Base-by-base conservation (phyloP, 164 flowering plant genomes). In the Aristolochia contorta region DNA sequence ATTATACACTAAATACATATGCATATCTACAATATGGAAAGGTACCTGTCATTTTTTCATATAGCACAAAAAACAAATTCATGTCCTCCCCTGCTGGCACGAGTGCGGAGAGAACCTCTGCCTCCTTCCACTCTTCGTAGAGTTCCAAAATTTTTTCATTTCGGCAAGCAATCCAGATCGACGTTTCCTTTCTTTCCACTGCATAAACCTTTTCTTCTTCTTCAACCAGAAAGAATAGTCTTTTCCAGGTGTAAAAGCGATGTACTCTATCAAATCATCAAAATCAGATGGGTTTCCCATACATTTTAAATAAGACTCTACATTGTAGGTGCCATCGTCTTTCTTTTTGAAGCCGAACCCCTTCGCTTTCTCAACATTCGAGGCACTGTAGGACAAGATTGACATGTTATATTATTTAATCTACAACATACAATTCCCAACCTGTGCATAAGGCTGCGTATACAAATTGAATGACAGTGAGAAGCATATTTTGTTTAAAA, bases 171-270 rank as follows among this genome's bases (percentile, higher is more conserved):
- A 10, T 4, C 1, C 1, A 8, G 5, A 4, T 37, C 12, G 43
- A 37, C 10, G 43, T 67, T 74, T 79, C 46, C 58, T 59, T 22
- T 1, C 15, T 68, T 66, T 82, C 83, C 80, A 74, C 58, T 61
- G 69, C 21, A 82, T 68, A 64, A 57, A 84, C 62, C 15, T 74
- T 49, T 72, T 23, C 48, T 82, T 62, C 47, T 65, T 64, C 69
- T 78, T 84, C 70, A 82, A 59, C 94, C 92, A 89, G 22, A 27
- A 48, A 7, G 77, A 33, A 70, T 89, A 91, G 69, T 91, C 89
- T 69, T 82, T 89, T 19, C 86, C 90, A 21, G 27, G 53, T 63
- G 78, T 74, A 79, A 91, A 85, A 71, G 63, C 86, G 4, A 92
- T 63, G 62, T 89, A 92, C 66, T 82, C 84, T 21, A 74, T 74